A percentile compares a stretch with the other conserved stretches of the same genome.
These are phyloP conservation scores for Microbotryomycetes sp. DNA, from an alignment of 1,284 basidiomycete genomes.

Conservation along the genomic window DNA sequence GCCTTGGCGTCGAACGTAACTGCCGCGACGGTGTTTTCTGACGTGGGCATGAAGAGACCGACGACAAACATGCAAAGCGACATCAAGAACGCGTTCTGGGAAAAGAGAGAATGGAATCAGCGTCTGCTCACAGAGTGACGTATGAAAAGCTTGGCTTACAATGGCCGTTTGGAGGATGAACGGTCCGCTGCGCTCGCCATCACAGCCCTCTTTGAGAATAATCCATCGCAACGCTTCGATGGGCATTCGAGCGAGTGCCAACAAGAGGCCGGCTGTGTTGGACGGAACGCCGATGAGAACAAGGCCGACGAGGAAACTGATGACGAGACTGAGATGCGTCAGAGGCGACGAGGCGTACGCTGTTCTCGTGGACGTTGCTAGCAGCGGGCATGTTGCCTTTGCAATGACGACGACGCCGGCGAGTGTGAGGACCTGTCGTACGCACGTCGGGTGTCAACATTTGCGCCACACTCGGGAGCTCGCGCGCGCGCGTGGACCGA, in stretches of 20 bases:
- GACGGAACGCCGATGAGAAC: slow-evolving; percentile 11
- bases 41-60: not conserved
- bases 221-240: not conserved
- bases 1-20: not conserved
- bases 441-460: no score
- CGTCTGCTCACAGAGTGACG: not conserved
- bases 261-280: not conserved
- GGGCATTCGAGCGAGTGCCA: not conserved
- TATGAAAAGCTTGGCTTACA: not conserved
- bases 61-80: not conserved
- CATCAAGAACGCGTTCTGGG: not conserved
- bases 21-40: not conserved
- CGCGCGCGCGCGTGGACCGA: not conserved
- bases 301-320: slow-evolving; percentile 12
- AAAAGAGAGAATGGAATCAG: not conserved
- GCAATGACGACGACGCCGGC: not conserved
- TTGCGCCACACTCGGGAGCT: no score
- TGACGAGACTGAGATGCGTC: not conserved
- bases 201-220: slow-evolving; percentile 14
- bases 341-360: not conserved
- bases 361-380: not conserved
- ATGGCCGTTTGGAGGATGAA: not conserved
- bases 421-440: not conserved
- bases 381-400: not conserved
- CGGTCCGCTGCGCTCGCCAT: not conserved